Evolutionary conservation across 768 basidiomycete species (phyloP), one percentile per base, ranked within the genome.

Genomic region (Amyloporia xantha): DNA sequence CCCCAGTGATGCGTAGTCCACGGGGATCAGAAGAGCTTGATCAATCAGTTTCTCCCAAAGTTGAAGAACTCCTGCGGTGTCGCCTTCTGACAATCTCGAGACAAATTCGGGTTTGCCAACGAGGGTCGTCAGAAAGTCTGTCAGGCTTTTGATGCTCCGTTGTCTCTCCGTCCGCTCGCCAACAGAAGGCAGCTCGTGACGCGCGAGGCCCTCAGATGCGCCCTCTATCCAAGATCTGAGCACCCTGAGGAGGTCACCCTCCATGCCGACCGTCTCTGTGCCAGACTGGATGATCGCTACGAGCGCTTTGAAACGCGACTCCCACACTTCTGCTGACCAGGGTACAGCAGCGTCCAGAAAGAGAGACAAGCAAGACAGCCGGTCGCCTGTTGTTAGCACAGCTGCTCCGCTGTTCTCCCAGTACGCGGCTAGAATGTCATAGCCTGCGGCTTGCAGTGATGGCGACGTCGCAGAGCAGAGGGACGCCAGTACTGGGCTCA

Each of bases 291-390:
- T 83, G 44, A 91, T 70, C 2, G 83, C 77, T 3, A 75, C 67
- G 1, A 89, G 68, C 1, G 86, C 85, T 52, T 80, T 82, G 58
- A 83, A 78, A 17, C 82, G 75, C 1, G 78, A 69, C 54, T 87
- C 84, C 74, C 87, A 87, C 0, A 86, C 66, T 21, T 89, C 87
- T n/a, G 66, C 54, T 2, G 68, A 71, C 86, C 87, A 89, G 0
- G 70, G 63, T 1, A 63, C 66, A 2, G 68, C 59, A 4, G 65
- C 59, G 13, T 65, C 72, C 2, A 79, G 66, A 60, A 90, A 81
- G 26, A 88, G 67, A 13, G 81, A 76, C 45, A 88, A 79, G 51
- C 81, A 82, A 0, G 79, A 70, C 9, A 85, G 63, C 23, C 80
- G 71, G 50, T 89, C 86, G 1, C 78, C 69, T 2, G 78, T 81